A percentile compares a stretch with the other conserved stretches of the same genome.
Conservation (phyloP, 306 rosid genomes). For the Prunus mira region DNA sequence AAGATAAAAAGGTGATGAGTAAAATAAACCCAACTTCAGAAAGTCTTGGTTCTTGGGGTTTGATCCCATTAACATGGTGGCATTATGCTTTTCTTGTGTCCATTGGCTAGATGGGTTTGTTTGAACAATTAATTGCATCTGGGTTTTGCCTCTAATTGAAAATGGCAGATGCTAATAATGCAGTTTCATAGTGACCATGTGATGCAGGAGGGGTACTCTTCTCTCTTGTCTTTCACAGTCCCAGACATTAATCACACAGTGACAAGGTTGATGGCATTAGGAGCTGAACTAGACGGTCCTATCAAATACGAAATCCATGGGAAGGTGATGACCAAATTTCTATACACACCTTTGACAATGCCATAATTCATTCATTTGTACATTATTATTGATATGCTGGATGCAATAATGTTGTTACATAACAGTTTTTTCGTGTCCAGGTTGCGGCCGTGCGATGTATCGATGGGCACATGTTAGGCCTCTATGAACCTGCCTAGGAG, state of each 20-base stretch:
- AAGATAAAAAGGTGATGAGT: not conserved
- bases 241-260: slow-evolving; percentile 61
- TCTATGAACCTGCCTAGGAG: slow-evolving; percentile 62
- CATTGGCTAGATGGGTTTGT: not conserved
- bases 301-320: slow-evolving; percentile 77
- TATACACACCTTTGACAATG: not conserved
- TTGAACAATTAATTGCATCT: not conserved
- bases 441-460: slow-evolving; percentile 75
- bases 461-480: slow-evolving; percentile 81
- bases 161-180: slow-evolving; percentile 16
- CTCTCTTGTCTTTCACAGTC: slow-evolving; percentile 73
- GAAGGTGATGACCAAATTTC: slow-evolving; percentile 41
- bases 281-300: slow-evolving; percentile 88
- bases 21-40: not conserved
- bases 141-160: slow-evolving; percentile 4
- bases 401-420: not conserved
- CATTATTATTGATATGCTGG: not conserved
- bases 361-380: not conserved
- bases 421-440: slow-evolving; percentile 34
- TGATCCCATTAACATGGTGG: not conserved
- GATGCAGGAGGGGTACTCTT: slow-evolving; percentile 61
- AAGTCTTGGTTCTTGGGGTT: too few species aligned
- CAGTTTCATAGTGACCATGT: slow-evolving; percentile 55
- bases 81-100: not conserved
- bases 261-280: slow-evolving; percentile 58